Conservation (phyloP, 2,329 filamentous ascomycete genomes). For the Whalleya microplaca region DNA sequence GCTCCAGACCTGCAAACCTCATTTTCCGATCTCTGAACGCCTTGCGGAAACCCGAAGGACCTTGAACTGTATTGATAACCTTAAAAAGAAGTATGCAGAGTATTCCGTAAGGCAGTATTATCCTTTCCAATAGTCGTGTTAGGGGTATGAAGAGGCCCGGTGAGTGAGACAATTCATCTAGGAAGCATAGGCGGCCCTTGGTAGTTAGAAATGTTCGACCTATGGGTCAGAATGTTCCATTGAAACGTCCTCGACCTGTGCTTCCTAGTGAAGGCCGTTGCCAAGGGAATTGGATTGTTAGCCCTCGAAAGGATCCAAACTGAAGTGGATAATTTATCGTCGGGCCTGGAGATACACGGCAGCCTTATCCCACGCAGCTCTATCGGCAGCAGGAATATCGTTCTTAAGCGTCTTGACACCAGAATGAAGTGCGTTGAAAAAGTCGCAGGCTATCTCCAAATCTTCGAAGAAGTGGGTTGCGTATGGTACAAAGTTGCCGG, state of each 20-base stretch:
- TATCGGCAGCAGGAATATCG: conserved; percentile 51
- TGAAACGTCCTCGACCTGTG: too few species aligned
- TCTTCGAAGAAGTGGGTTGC: conserved; percentile 63
- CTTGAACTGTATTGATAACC: conserved; percentile 4
- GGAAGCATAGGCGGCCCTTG: too few species aligned
- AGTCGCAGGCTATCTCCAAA: conserved; percentile 58
- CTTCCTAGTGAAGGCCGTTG: too few species aligned
- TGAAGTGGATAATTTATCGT: conserved; percentile 22
- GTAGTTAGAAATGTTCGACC: too few species aligned
- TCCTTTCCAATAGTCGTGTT: too few species aligned
- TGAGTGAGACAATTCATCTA: too few species aligned
- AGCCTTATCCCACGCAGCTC: conserved; percentile 58
- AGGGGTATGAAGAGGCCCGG: too few species aligned
- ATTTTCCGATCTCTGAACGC: conserved; percentile 20
- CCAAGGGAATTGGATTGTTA: not conserved
- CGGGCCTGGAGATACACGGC: conserved; percentile 53
- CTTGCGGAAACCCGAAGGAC: conserved; percentile 12
- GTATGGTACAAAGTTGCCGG: conserved; percentile 58
- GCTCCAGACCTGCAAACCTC: not conserved
- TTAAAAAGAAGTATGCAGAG: conserved; percentile 1
- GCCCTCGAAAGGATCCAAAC: not conserved
- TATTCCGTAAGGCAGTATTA: not conserved
- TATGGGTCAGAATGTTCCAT: too few species aligned
- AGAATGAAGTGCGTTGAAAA: conserved; percentile 60
- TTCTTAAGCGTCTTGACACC: conserved; percentile 59